Base-by-base conservation (phyloP, 1,139 yeast species). In the Suhomyces atakaporum region DNA sequence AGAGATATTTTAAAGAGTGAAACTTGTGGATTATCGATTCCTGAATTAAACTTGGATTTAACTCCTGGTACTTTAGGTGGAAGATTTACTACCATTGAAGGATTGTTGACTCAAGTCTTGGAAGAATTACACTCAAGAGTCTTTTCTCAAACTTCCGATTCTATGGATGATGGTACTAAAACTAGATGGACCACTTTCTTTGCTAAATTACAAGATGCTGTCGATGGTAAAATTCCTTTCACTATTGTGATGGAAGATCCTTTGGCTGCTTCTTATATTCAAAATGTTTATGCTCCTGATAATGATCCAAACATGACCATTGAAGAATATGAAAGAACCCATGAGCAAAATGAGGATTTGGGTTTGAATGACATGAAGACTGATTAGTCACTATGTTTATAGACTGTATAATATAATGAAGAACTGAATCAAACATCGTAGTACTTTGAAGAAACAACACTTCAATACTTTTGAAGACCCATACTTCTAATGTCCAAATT, bases 41-140 rank as follows among this genome's bases (percentile, higher is more conserved):
- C 98, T 5, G 98, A 94, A 64, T 73, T 94, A 43, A 80, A 79
- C 56, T 75, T 94, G 49, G 98, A 94, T 60, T 78, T 94, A 51
- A 88, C 94, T 11, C 94, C 96, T 25, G 98, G 99, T 43, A 94
- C 99, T 10, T 73, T 94, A 38, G 99, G 99, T 43, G 98, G 99
- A 37, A 78, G 98, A 57, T 94, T 94, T 69, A 94, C 98, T 31
- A 94, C 99, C 14, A 70, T 92, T 48, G 98, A 92, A 67, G 99
- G 99, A 43, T 73, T 94, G 42, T 68, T 94, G 47, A 74, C 79
- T 33, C 97, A 94, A 63, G 97, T 92, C 13, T 72, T 79, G 49
- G 96, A 88, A 43, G 98, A 92, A 62, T 77, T 94, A 46, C 85
- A 89, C 53, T 69, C 83, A 12, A 79, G 95, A 61, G 95, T 92